Base-by-base conservation (phyloP, 805 yeast genomes). In the Kodamaea hsintzibuensis region DNA sequence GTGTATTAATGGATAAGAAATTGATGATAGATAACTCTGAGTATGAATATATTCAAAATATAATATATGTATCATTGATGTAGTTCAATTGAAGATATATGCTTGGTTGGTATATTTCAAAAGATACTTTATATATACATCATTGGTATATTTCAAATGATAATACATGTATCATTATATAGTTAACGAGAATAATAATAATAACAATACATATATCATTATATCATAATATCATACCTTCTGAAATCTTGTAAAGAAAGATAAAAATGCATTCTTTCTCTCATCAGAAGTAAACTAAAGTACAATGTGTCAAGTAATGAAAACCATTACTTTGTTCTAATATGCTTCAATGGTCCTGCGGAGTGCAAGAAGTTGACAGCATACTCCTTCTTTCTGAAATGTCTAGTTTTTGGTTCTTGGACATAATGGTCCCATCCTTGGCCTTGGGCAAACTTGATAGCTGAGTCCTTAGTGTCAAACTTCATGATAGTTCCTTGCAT, bases 371-470 rank as follows among this genome's bases (percentile, higher is more conserved):
- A 89, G 78, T 89, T 89, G 54, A 77, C 73, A 40, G 92, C 79
- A 65, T 89, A 89, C 51, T 84, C 87, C 77, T 90, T 89, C 79
- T 81, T 82, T 66, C 84, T 80, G 74, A 89, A 87, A 56, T 80
- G 83, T 66, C 91, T 85, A 63, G 75, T 74, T 67, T 88, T 86
- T 53, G 96, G 96, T 70, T 89, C 95, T 69, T 87, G 90, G 56
- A 89, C 82, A 63, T 86, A 87, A 67, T 83, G 88, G 60, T 85
- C 85, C 93, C 95, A 89, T 22, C 93, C 96, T 69, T 89, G 93
- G 55, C 89, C 86, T 60, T 83, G 81, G 9, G 96, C 96, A 70
- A 89, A 89, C 54, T 81, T 80, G 55, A 86, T 76, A 37, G 96
- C 96, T 42, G 89, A 82, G 47, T 89, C 93, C 70, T 82, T 85